A percentile compares a stretch with the other conserved stretches of the same genome.
phyloP scores from a whole-genome alignment of 2,329 filamentous ascomycete genomes.

The Beauveria pseudobassiana region DNA sequence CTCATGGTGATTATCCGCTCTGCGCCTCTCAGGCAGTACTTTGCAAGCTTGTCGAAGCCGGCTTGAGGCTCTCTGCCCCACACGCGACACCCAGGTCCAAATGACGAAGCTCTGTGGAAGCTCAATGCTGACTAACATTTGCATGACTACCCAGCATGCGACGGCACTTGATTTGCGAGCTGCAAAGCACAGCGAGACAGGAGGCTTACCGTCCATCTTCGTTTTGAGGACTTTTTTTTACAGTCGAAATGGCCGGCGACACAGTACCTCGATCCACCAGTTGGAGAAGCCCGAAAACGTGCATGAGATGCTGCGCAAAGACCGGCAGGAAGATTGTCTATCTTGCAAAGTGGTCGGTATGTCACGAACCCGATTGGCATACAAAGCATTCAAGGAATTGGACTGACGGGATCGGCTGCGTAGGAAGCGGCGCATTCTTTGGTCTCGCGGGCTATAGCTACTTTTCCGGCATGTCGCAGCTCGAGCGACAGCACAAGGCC shows the following conservation, averaged over 20 bases:
- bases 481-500: constrained; percentile 55
- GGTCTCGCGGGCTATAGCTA: constrained; percentile 74
- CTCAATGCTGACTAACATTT: constrained; percentile 10
- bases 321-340: constrained; percentile 58
- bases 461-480: constrained; percentile 63
- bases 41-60: constrained; percentile 3
- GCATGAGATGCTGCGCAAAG: constrained; percentile 48
- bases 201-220: neutral
- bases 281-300: constrained; percentile 56
- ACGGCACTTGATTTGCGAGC: neutral
- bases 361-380: constrained; percentile 14
- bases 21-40: neutral
- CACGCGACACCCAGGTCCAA: constrained; percentile 1
- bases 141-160: neutral
- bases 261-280: constrained; percentile 41
- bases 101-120: constrained; percentile 6
- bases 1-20: constrained; percentile 52
- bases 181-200: neutral
- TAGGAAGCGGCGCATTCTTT: constrained; percentile 68
- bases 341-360: constrained; percentile 65
- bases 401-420: neutral
- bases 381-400: neutral
- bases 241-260: constrained; percentile 20
- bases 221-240: too few species aligned
- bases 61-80: constrained; percentile 1